Evolutionary conservation across 331 rosid genomes (phyloP).

Genomic region (Erythrophleum ivorense): DNA sequence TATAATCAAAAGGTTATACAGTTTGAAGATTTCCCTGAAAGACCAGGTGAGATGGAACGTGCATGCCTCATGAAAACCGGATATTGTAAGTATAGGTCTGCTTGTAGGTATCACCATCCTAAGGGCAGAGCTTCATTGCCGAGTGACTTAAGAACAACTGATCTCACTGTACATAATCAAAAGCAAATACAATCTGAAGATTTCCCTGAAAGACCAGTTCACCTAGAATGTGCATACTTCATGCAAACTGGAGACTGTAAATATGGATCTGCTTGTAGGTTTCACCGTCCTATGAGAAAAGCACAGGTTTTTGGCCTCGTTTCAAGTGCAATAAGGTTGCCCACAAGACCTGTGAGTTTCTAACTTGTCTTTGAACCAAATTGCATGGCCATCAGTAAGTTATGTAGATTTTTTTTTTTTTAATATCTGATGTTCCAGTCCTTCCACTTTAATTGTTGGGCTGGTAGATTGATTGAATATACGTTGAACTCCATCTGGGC

Average conservation of each 20-base stretch:
- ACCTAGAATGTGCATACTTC: too few relatives aligned
- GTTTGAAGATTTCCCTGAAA: too few relatives aligned
- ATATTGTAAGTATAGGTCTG: background rate
- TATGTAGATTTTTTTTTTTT: background rate
- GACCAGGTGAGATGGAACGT: too few relatives aligned
- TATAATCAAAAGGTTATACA: too few relatives aligned
- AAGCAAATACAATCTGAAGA: background rate
- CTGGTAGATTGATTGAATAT: background rate
- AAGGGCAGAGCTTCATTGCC: background rate
- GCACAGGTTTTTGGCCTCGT: background rate
- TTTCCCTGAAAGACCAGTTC: background rate
- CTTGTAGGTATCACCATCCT: slow-evolving; percentile 14
- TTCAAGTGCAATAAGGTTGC: background rate
- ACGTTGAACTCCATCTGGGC: too few relatives aligned
- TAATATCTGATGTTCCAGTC: background rate
- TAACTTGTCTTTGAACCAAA: background rate
- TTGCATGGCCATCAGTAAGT: background rate
- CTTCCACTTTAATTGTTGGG: too few relatives aligned
- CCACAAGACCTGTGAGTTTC: slow-evolving; percentile 3
- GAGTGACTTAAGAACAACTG: background rate
- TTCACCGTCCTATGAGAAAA: background rate
- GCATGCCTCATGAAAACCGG: slow-evolving; percentile 7
- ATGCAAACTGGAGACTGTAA: slow-evolving; percentile 3
- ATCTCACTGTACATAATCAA: background rate
- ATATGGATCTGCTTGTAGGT: background rate